A percentile compares a stretch with the other conserved stretches of the same genome.
Evolutionary conservation across 768 basidiomycete species (phyloP).

Genomic region (Panaeolus cyanescens): DNA sequence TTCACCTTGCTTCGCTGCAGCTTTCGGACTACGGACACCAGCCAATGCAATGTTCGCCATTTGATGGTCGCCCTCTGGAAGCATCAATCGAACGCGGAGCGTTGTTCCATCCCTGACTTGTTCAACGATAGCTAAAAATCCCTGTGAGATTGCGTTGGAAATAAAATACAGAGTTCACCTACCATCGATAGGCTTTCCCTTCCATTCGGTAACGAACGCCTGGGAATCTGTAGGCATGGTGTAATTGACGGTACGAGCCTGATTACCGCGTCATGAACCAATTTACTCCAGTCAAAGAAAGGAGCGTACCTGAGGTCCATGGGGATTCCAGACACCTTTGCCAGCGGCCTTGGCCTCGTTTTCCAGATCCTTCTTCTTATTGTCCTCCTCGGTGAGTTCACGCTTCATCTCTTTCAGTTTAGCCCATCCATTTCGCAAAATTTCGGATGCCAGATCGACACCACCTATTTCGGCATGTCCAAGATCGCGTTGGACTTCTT

Average conservation of each 20-base stretch:
- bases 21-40: slow-evolving; percentile 76
- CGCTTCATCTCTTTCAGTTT: slow-evolving; percentile 88
- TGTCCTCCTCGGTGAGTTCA: slow-evolving; percentile 79
- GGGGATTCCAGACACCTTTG: slow-evolving; percentile 86
- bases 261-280: slow-evolving; percentile 1
- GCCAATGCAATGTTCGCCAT: slow-evolving; percentile 84
- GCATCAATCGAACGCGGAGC: slow-evolving; percentile 81
- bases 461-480: slow-evolving; percentile 76
- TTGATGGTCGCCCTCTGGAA: slow-evolving; percentile 91
- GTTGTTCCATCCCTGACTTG: slow-evolving; percentile 93
- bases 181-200: slow-evolving; percentile 91
- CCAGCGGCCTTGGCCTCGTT: slow-evolving; percentile 72
- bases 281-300: slow-evolving; percentile 4
- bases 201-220: slow-evolving; percentile 88
- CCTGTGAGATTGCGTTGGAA: slow-evolving; percentile 11
- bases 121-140: slow-evolving; percentile 80
- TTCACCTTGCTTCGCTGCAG: slow-evolving; percentile 73
- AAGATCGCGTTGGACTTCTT: slow-evolving; percentile 78
- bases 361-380: slow-evolving; percentile 72
- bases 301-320: slow-evolving; percentile 63
- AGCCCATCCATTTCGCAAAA: slow-evolving; percentile 91
- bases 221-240: slow-evolving; percentile 90
- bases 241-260: slow-evolving; percentile 78
- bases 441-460: slow-evolving; percentile 69
- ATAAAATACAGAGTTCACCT: slow-evolving; percentile 6